Conservation (phyloP, 805 yeast species). For the Teunomyces panamensis region DNA sequence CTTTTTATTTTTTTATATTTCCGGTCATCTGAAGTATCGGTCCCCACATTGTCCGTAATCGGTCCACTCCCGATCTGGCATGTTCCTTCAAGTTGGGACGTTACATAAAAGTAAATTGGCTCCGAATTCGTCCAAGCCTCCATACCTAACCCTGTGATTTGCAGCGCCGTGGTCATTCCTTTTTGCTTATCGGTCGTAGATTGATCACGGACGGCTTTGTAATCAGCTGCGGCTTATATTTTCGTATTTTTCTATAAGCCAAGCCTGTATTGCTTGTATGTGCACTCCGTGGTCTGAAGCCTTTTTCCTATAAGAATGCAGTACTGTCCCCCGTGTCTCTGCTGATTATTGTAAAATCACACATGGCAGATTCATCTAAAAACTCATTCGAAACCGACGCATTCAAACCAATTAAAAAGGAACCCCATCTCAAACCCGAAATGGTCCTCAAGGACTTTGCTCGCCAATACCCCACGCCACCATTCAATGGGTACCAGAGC, state of each 20-base stretch:
- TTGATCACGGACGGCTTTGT: background rate
- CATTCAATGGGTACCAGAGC: conserved; percentile 39
- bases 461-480: conserved; percentile 38
- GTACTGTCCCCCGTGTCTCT: background rate
- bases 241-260: background rate
- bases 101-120: too few relatives aligned
- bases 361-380: background rate
- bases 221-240: background rate
- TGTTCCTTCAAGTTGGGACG: too few relatives aligned
- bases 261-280: background rate
- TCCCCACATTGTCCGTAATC: too few relatives aligned
- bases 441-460: conserved; percentile 43
- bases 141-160: too few relatives aligned
- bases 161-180: background rate
- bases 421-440: conserved; percentile 35
- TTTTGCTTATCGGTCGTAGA: background rate
- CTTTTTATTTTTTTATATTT: too few relatives aligned
- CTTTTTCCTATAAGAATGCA: background rate
- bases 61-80: too few relatives aligned
- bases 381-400: conserved; percentile 3
- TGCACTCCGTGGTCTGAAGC: background rate
- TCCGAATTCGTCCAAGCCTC: too few relatives aligned
- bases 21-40: too few relatives aligned
- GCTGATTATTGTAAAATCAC: background rate
- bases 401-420: conserved; percentile 2